Evolutionary conservation across 176 grass and related monocot genomes (phyloP).

Genomic region (Oryza meridionalis): DNA sequence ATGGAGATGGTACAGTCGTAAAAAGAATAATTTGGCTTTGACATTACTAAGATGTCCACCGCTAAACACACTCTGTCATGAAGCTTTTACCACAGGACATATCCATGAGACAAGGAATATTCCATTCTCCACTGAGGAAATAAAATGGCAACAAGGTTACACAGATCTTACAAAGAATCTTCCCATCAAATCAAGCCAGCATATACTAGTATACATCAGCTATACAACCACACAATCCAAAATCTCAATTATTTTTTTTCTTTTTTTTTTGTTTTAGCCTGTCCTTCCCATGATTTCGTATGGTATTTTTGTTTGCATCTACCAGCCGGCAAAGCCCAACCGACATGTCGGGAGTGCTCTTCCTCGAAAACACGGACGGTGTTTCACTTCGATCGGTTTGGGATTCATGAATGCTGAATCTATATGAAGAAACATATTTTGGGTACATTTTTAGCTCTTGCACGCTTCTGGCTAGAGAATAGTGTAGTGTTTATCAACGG

Average conservation of each 20-base stretch:
- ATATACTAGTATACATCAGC: not conserved
- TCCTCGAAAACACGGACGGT: not conserved
- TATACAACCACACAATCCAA: not conserved
- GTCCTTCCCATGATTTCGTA: not conserved
- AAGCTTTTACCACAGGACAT: not conserved
- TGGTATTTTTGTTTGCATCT: not conserved
- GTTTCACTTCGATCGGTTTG: not conserved
- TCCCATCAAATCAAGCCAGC: not conserved
- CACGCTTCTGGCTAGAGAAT: not conserved
- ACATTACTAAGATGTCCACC: too few relatives aligned
- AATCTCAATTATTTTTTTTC: not conserved
- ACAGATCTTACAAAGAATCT: conserved; percentile 5
- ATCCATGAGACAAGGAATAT: conserved; percentile 48
- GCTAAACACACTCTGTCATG: too few relatives aligned
- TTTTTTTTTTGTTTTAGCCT: too few relatives aligned
- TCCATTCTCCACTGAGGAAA: not conserved
- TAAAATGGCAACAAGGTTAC: not conserved
- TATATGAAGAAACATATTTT: not conserved
- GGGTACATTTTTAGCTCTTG: not conserved
- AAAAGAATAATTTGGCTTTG: too few relatives aligned
- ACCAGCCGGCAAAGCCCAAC: not conserved
- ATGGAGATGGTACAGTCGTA: too few relatives aligned
- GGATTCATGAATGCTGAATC: not conserved
- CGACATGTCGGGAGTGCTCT: not conserved
- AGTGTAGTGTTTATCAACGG: not conserved